Base-by-base conservation (phyloP, 1,284 basidiomycete species). In the Neotropicomus parvogracilis region DNA sequence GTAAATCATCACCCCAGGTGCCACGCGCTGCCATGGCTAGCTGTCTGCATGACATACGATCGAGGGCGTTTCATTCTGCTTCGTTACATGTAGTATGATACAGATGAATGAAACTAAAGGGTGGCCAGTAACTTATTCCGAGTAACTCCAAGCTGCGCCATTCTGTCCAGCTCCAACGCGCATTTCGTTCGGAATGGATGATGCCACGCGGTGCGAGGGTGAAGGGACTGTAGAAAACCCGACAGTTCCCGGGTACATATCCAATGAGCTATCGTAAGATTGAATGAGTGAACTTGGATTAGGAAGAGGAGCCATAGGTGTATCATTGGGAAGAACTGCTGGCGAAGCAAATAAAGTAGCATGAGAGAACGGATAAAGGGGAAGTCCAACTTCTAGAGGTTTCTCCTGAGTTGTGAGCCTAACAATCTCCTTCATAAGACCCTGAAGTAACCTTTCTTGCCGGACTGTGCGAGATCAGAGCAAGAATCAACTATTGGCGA, bases 381-480 rank as follows among this genome's bases (percentile, higher is more conserved):
- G 87, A 17, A 88, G 74, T 26, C 83, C 83, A 48, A 88, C 82
- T 63, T 88, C 80, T 31, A 89, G 72, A 13, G 88, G 86, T 53
- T 79, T 79, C 59, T 83, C 82, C 64, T 89, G 86, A 16, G 76
- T 79, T 13, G 88, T 90, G 72, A 88, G 78, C 46, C 82, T 75
- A n/a, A 90, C 80, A 52, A 90, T 89, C 63, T 89, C 88, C 39
- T 79, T 73, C 88, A 91, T 89, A 31, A 90, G 72, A 3, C 83
- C 85, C 59, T 89, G 87, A n/a, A 91, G 72, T 16, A 91, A 70
- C 54, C 77, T 79, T 64, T 90, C 87, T 69, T 90, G 88, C 24
- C 87, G 85, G 36, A 79, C 86, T 89, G 54, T 34, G 53, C 27
- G 46, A 27, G 41, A 47, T 33, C 54, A 60, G 51, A 52, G 40